These are phyloP conservation scores for Trichoderma afroharzianum DNA, from an alignment of 2,329 filamentous ascomycete genomes.

Conservation along the genomic window DNA sequence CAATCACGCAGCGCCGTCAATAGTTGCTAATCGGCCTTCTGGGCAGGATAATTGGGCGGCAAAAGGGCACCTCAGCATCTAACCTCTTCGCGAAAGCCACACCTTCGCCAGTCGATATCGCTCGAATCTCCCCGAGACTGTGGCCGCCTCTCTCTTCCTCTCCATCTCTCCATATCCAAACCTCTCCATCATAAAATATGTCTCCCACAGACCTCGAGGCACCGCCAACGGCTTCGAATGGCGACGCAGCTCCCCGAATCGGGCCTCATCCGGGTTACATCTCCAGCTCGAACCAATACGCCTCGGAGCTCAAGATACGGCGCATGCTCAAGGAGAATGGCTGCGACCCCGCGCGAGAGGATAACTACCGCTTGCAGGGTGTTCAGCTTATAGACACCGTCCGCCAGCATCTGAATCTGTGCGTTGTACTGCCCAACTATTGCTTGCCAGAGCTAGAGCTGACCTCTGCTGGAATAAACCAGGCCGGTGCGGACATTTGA, in stretches of 20 bases:
- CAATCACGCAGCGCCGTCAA: not conserved
- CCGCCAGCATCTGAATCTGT: constrained; percentile 75
- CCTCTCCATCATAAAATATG: not conserved
- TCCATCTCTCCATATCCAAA: not conserved
- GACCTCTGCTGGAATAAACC: not conserved
- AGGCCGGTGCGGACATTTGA: constrained; percentile 89
- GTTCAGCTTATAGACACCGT: constrained; percentile 87
- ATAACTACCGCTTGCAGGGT: constrained; percentile 76
- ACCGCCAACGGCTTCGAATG: constrained; percentile 15
- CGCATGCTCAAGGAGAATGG: constrained; percentile 66
- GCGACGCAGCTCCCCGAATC: constrained; percentile 23
- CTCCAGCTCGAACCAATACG: constrained; percentile 62
- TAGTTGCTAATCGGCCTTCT: not conserved
- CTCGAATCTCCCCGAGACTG: not conserved
- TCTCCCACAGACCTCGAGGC: constrained; percentile 2
- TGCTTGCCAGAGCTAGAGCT: not conserved
- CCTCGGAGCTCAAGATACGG: constrained; percentile 77
- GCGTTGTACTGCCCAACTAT: constrained; percentile 32
- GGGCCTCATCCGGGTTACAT: constrained; percentile 48
- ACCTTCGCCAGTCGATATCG: not conserved
- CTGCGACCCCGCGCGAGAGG: constrained; percentile 74
- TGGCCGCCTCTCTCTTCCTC: not conserved
- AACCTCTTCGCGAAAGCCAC: not conserved
- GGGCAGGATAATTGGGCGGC: not conserved
- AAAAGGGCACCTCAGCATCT: not conserved